phyloP scores from a whole-genome alignment of 139 green algal genomes.

The Picochlorum costavermella region DNA sequence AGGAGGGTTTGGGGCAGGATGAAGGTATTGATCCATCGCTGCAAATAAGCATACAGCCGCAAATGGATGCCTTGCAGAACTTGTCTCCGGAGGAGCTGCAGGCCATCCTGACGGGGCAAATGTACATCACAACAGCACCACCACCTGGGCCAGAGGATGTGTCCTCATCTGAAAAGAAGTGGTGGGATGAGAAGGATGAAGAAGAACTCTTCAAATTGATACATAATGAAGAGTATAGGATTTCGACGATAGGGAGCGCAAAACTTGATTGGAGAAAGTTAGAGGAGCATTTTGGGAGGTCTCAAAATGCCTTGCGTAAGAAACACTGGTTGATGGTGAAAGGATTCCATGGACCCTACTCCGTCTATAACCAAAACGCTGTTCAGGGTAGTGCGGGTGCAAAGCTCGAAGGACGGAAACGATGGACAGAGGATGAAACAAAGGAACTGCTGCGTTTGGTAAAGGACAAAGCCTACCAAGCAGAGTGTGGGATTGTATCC shows the following conservation, averaged over 20 bases:
- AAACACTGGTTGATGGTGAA: constrained; percentile 30
- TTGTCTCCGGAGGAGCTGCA: constrained; percentile 1
- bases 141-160: not conserved
- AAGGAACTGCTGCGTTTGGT: constrained; percentile 10
- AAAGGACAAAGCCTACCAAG: not conserved
- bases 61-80: constrained; percentile 1
- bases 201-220: constrained; percentile 25
- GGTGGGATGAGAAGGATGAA: constrained; percentile 35
- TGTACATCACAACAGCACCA: not conserved
- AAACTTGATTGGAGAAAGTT: constrained; percentile 25
- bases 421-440: constrained; percentile 26
- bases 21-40: too few species aligned
- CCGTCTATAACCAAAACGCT: not conserved
- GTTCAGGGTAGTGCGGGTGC: too few species aligned
- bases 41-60: not conserved
- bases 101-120: not conserved
- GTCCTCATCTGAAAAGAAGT: constrained; percentile 22
- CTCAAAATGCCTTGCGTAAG: constrained; percentile 29
- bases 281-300: constrained; percentile 21
- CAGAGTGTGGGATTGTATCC: not conserved
- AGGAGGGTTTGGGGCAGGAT: too few species aligned
- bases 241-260: constrained; percentile 11
- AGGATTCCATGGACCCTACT: too few species aligned
- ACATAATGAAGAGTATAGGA: constrained; percentile 12
- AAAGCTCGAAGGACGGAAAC: constrained; percentile 12